Evolutionary conservation across 495 filamentous ascomycete genomes (phyloP).

Genomic region (Cairneyella variabilis): DNA sequence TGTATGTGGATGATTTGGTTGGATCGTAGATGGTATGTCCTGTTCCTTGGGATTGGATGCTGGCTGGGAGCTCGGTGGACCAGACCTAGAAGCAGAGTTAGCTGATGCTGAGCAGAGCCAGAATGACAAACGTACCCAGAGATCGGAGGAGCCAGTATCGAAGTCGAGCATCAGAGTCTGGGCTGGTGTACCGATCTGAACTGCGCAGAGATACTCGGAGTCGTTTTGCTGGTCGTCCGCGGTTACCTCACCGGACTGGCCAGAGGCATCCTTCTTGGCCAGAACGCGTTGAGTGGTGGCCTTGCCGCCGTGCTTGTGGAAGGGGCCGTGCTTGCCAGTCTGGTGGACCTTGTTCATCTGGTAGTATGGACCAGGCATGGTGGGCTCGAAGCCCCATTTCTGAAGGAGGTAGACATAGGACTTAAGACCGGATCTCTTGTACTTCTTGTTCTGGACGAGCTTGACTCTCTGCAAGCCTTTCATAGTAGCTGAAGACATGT

Average conservation of each 20-base stretch:
- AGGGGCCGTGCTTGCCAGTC: not conserved
- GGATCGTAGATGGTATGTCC: constrained; percentile 54
- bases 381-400: constrained; percentile 68
- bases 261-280: constrained; percentile 24
- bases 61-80: constrained; percentile 51
- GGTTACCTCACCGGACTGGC: constrained; percentile 48
- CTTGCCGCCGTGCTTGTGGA: constrained; percentile 32
- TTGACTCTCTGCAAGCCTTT: constrained; percentile 46
- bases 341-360: constrained; percentile 27
- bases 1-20: constrained; percentile 59
- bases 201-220: constrained; percentile 61
- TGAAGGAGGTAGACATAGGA: constrained; percentile 67
- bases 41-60: constrained; percentile 28
- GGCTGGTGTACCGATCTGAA: constrained; percentile 63
- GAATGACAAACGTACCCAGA: constrained; percentile 57
- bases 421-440: constrained; percentile 63
- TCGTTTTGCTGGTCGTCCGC: constrained; percentile 77
- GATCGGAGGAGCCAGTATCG: constrained; percentile 73
- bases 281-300: constrained; percentile 33
- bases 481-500: constrained; percentile 23
- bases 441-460: constrained; percentile 57
- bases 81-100: constrained; percentile 44
- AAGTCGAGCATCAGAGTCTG: constrained; percentile 69
- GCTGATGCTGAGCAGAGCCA: constrained; percentile 3
- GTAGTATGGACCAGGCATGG: constrained; percentile 64